A percentile compares a stretch with the other conserved stretches of the same genome.
Evolutionary conservation across 768 basidiomycete species (phyloP).

Genomic region (Ramaria sp.): DNA sequence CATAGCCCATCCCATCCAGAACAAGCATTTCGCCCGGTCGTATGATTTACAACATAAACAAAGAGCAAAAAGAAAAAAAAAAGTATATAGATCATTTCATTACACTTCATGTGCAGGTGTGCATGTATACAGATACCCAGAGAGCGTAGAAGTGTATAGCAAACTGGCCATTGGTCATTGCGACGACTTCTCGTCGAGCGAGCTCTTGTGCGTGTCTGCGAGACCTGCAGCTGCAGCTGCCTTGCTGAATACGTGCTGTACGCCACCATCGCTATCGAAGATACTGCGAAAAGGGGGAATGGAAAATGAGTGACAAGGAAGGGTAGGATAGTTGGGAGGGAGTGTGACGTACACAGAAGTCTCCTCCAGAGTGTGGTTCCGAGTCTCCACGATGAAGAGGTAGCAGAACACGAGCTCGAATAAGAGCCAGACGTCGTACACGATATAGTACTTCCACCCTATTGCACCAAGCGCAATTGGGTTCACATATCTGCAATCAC

Average conservation of each 20-base stretch:
- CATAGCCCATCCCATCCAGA: no score
- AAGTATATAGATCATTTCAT: no score
- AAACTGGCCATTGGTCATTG: background rate
- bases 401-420: slow-evolving; percentile 57
- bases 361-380: slow-evolving; percentile 66
- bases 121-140: background rate
- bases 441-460: slow-evolving; percentile 27
- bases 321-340: no score
- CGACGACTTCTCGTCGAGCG: background rate
- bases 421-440: slow-evolving; percentile 56
- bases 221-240: background rate
- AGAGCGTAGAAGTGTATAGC: background rate
- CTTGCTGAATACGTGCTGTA: slow-evolving; percentile 20
- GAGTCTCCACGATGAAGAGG: slow-evolving; percentile 59
- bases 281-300: slow-evolving; percentile 17
- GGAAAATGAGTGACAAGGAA: background rate
- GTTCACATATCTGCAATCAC: slow-evolving; percentile 22
- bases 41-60: no score
- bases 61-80: no score
- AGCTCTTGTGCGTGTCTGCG: background rate
- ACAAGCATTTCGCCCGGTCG: no score
- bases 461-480: slow-evolving; percentile 23
- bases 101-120: no score
- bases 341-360: slow-evolving; percentile 37
- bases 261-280: slow-evolving; percentile 60